These are phyloP conservation scores for Taphrina flavorubra DNA, from an alignment of 1,139 yeast genomes.

Conservation along the genomic window DNA sequence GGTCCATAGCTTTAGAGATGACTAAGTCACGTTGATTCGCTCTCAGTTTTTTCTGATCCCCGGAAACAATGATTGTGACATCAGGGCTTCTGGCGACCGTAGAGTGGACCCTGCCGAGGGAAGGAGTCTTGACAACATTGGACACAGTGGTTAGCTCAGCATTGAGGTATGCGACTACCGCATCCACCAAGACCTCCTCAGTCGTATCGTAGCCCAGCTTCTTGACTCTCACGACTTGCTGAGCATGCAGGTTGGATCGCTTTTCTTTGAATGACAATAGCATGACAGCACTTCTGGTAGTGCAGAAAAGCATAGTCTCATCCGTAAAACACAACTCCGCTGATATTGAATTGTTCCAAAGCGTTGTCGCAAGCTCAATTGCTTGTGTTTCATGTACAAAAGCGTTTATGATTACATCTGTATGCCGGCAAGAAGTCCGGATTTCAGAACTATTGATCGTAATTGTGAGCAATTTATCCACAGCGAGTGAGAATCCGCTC, in stretches of 20 bases:
- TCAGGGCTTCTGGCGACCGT: constrained; percentile 44
- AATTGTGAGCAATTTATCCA: constrained; percentile 16
- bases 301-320: constrained; percentile 6
- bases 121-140: background rate
- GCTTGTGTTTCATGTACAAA: constrained; percentile 17
- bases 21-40: constrained; percentile 79
- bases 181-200: constrained; percentile 71
- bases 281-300: background rate
- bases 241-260: background rate
- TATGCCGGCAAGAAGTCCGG: background rate
- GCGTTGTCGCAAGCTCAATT: constrained; percentile 1
- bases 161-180: constrained; percentile 60
- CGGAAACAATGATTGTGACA: constrained; percentile 57
- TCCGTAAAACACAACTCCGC: constrained; percentile 15
- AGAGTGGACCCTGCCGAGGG: background rate
- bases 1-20: constrained; percentile 72
- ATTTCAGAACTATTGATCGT: background rate
- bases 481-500: constrained; percentile 54
- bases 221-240: constrained; percentile 66
- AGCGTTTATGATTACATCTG: constrained; percentile 19
- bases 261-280: constrained; percentile 16
- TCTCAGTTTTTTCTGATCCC: constrained; percentile 55
- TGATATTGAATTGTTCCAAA: constrained; percentile 10
- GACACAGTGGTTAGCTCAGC: constrained; percentile 54
- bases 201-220: constrained; percentile 67